Evolutionary conservation across 345 rosid species (phyloP), one percentile per base, ranked within the genome.

Genomic region (Murraya paniculata): DNA sequence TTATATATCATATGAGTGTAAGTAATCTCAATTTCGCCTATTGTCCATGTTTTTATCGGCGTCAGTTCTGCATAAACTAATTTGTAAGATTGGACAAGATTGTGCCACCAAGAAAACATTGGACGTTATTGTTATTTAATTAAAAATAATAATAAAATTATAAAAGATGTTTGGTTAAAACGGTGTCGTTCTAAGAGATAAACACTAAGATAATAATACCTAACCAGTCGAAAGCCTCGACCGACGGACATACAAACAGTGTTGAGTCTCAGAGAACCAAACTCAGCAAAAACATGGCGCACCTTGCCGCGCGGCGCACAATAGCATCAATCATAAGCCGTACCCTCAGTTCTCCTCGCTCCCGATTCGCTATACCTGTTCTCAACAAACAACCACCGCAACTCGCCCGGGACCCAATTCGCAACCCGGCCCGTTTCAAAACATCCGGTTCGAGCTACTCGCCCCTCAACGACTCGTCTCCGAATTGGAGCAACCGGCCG

Each of bases 401-500:
- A 36, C 75, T 80, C 74, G 60, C 62, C 13, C 86, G 86, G 2
- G 79, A 77, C 14, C 70, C 85, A 6, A 35, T 84, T 74, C 85
- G 80, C 71, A 72, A 76, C 31, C 78, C 74, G 41, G 77, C 84
- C 82, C 93, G 98, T 41, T 76, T 74, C 86, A 92, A 88, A 82
- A 87, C 92, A 36, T 90, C 95, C 71, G 88, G 94, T 31, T 81
- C 95, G 9, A 93, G 94, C 7, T 92, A 92, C 90, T 90, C 97
- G 7, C 99, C 98, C 19, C 85, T 95, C 75, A 93, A 93, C 75
- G 96, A 95, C 71, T 91, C 97, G 10, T 91, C 99, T 33, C 97
- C 97, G 0, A 94, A 92, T 81, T 96, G 95, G 94, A 91, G 92
- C 90, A 92, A 90, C 81, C 97, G 97, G 21, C 95, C 98, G 0